These are phyloP conservation scores for Camellia granthamiana DNA, from an alignment of 148 eudicot genomes.

Conservation along the genomic window DNA sequence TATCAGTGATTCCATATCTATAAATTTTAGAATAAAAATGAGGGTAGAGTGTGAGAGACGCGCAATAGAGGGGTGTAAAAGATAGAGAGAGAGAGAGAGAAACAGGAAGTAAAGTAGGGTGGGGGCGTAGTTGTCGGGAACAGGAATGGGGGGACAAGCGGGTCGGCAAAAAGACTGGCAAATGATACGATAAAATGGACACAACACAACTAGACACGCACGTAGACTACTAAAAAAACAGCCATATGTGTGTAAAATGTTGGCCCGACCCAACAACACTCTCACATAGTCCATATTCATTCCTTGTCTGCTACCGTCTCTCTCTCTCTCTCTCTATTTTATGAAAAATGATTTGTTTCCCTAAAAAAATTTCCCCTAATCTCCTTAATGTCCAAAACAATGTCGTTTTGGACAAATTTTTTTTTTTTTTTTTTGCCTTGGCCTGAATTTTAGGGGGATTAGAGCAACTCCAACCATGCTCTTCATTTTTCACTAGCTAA, in stretches of 20 bases:
- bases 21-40: background rate
- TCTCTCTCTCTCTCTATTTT: background rate
- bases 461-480: too few species aligned
- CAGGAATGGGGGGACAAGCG: conserved; percentile 25
- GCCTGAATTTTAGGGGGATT: too few species aligned
- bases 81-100: background rate
- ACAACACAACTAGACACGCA: too few species aligned
- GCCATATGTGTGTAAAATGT: background rate
- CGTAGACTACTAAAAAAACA: too few species aligned
- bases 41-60: background rate
- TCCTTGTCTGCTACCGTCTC: conserved; percentile 15
- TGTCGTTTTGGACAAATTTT: too few species aligned
- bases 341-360: too few species aligned
- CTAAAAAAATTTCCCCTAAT: too few species aligned
- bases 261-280: background rate
- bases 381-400: too few species aligned
- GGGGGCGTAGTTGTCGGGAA: conserved; percentile 29
- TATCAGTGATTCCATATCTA: too few species aligned
- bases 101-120: conserved; percentile 13
- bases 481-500: too few species aligned
- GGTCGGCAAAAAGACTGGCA: conserved; percentile 38
- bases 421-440: too few species aligned
- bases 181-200: background rate
- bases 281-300: background rate
- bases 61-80: background rate